Evolutionary conservation across 2,329 filamentous ascomycete species (phyloP), one percentile per base, ranked within the genome.

Genomic region (Nigrograna mackinnonii): DNA sequence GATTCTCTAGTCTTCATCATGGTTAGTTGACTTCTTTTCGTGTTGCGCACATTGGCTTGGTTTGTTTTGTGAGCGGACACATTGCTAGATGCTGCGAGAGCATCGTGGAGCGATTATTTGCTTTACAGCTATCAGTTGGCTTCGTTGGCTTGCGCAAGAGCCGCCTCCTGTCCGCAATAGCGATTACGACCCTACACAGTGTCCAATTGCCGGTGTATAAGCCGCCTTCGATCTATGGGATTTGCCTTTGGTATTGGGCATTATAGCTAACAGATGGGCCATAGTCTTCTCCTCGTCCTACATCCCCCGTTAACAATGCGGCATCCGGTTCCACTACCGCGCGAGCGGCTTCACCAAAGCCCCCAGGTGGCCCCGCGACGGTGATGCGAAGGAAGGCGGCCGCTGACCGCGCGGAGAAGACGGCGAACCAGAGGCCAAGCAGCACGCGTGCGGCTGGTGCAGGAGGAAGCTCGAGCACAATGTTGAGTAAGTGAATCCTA

Each of bases 331-430:
- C 84, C 47, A 84, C 81, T 66, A 81, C 85, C 65, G 84, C 81
- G 64, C 89, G 92, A 54, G 85, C 89, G 43, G 86, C 89, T 21
- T 96, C 92, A 37, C 91, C 92, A 48, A 85, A 89, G 62, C 87
- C 91, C 51, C 94, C 94, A 19, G 94, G 94, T 55, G 94, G 94
- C 60, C 91, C 94, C 64, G 91, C 94, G 70, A 95, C 92, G 57
- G 92, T 91, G 49, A 95, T 99, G 75, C 86, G 94, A 72, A 86
- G 94, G 71, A 90, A 94, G 69, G 92, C 94, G 32, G 94, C 94
- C 21, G 92, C 92, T 62, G 94, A 97, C 71, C 89, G 96, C 77
- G 96, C 96, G 74, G 94, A 97, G 76, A 94, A 95, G 76, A 84
- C 92, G 60, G 91, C 92, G 65, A 99, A 95, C 86, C 87, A 84